phyloP scores from a whole-genome alignment of 441 rosid genomes.

The Eruca vesicaria region DNA sequence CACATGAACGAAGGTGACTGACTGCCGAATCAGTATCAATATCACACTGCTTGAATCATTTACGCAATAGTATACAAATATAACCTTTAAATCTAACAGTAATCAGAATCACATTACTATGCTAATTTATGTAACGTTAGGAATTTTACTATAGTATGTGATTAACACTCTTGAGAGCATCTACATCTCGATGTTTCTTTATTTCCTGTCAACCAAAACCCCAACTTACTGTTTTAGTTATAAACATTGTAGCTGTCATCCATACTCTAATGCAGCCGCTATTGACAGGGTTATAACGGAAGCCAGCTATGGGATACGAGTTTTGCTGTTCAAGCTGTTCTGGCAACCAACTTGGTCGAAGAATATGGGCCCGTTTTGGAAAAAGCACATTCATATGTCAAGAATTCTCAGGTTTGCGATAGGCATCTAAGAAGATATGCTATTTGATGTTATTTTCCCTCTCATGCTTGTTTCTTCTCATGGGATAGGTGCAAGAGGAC shows the following conservation, averaged over 20 bases:
- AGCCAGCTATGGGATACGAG: slow-evolving; percentile 96
- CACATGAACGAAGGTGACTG: not conserved
- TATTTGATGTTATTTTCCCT: not conserved
- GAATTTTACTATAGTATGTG: not conserved
- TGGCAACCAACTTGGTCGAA: slow-evolving; percentile 65
- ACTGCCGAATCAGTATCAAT: slow-evolving; percentile 3
- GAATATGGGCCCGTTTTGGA: slow-evolving; percentile 63
- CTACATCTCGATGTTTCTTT: not conserved
- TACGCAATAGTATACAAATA: slow-evolving; percentile 3
- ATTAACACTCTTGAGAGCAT: slow-evolving; percentile 4
- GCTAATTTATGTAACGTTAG: not conserved
- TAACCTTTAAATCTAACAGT: not conserved
- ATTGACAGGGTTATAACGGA: slow-evolving; percentile 90
- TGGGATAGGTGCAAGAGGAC: slow-evolving; percentile 67
- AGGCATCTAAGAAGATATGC: slow-evolving; percentile 11
- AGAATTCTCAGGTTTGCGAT: slow-evolving; percentile 68
- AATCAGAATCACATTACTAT: not conserved
- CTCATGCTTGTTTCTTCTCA: slow-evolving; percentile 19
- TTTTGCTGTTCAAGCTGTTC: slow-evolving; percentile 83
- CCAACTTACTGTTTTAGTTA: not conserved
- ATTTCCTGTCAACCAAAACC: slow-evolving; percentile 5
- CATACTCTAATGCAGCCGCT: slow-evolving; percentile 31
- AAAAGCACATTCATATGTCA: slow-evolving; percentile 69
- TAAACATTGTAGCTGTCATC: slow-evolving; percentile 19
- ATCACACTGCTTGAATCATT: slow-evolving; percentile 10